Conservation (phyloP, 2,329 filamentous ascomycete genomes). For the Aspergillus aculeatus region DNA sequence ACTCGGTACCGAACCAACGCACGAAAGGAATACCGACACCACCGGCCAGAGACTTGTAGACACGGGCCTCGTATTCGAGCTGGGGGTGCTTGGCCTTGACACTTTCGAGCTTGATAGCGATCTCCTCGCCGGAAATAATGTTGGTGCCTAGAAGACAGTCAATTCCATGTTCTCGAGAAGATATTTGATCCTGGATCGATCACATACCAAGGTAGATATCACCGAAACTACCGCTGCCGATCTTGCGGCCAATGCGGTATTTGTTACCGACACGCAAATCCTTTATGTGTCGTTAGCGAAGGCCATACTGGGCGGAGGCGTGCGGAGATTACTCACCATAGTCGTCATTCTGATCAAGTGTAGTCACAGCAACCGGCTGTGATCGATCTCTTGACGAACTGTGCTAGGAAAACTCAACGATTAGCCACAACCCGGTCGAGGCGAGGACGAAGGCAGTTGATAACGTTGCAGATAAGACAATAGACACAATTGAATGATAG, state of each 20-base stretch:
- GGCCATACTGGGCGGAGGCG: not conserved
- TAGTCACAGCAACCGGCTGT: conserved; percentile 33
- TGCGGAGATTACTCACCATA: conserved; percentile 32
- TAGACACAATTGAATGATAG: not conserved
- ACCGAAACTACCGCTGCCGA: conserved; percentile 94
- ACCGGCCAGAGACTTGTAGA: conserved; percentile 81
- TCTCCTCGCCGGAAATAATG: conserved; percentile 99
- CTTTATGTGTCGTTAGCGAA: conserved; percentile 51
- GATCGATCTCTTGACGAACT: conserved; percentile 16
- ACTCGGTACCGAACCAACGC: conserved; percentile 99
- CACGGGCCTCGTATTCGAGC: conserved; percentile 96
- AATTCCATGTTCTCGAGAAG: conserved; percentile 7
- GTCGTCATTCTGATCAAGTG: conserved; percentile 36
- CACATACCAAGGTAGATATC: conserved; percentile 85
- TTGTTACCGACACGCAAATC: conserved; percentile 99
- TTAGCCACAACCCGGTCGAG: not conserved
- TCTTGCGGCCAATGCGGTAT: conserved; percentile 99
- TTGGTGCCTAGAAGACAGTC: conserved; percentile 70
- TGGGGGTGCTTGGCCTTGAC: conserved; percentile 99
- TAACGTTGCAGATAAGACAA: not conserved
- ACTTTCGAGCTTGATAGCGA: conserved; percentile 98
- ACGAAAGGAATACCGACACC: conserved; percentile 98
- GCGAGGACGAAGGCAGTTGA: not conserved
- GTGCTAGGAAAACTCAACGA: not conserved
- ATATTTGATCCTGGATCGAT: not conserved